These are phyloP conservation scores for Xylaria telfairii DNA, from an alignment of 495 filamentous ascomycete species.

Conservation along the genomic window DNA sequence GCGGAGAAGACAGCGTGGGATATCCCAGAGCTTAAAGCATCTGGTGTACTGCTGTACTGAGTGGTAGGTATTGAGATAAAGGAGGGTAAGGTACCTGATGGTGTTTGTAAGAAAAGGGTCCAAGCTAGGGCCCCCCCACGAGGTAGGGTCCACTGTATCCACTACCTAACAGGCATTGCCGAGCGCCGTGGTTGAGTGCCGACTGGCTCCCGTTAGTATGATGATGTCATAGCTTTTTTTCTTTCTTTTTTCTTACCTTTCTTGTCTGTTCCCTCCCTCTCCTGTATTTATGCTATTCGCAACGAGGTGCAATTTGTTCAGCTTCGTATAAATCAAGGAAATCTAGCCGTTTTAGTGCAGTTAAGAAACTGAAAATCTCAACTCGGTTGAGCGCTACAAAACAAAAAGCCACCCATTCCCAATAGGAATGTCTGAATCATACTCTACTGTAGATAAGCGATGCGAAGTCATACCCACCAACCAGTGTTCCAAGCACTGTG, in stretches of 20 bases:
- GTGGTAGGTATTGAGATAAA: background rate
- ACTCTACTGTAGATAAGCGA: too few relatives aligned
- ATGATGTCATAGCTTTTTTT: constrained; percentile 12
- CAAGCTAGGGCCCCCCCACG: background rate
- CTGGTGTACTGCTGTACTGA: too few relatives aligned
- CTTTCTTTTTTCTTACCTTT: background rate
- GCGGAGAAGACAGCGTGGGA: background rate
- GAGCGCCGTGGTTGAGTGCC: background rate
- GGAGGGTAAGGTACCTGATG: background rate
- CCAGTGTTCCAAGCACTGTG: background rate
- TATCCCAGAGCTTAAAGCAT: too few relatives aligned
- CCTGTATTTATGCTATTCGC: background rate
- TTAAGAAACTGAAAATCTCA: background rate
- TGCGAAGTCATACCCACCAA: background rate
- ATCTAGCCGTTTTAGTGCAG: background rate
- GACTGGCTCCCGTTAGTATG: background rate
- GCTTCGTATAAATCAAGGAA: background rate
- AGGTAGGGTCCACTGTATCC: background rate
- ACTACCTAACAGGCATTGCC: background rate
- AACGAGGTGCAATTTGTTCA: background rate
- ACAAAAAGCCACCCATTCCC: too few relatives aligned
- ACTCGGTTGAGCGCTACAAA: background rate
- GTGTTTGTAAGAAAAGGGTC: constrained; percentile 2
- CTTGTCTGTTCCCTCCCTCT: too few relatives aligned
- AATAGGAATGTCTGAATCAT: background rate